These are phyloP conservation scores for Anastatica hierochuntica DNA, from an alignment of 345 rosid genomes.

Conservation along the genomic window DNA sequence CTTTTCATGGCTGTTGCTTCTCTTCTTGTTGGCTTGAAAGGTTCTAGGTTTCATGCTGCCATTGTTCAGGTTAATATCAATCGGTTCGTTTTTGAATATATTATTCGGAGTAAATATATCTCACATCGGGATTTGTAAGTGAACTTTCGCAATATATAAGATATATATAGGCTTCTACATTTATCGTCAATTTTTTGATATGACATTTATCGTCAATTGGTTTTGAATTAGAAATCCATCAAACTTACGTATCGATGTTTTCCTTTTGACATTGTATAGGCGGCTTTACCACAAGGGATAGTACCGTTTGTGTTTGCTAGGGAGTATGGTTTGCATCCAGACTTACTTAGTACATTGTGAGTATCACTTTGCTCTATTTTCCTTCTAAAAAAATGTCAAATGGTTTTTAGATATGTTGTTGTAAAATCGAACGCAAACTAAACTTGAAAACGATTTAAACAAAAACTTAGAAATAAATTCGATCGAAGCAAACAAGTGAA, in stretches of 20 bases:
- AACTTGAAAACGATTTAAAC: too few relatives aligned
- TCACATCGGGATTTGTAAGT: too few relatives aligned
- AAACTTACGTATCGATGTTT: too few relatives aligned
- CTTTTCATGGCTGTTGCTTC: constrained; percentile 47
- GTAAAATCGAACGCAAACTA: not conserved
- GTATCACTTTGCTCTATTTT: not conserved
- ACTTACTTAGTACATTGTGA: constrained; percentile 63
- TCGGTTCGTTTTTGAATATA: not conserved
- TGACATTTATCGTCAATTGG: too few relatives aligned
- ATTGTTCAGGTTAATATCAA: constrained; percentile 47
- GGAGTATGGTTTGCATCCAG: constrained; percentile 69
- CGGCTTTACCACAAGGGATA: constrained; percentile 78
- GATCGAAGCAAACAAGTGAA: too few relatives aligned
- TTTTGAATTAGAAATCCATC: too few relatives aligned
- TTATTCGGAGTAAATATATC: too few relatives aligned
- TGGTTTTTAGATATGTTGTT: not conserved
- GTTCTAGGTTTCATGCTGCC: constrained; percentile 51
- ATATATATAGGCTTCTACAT: too few relatives aligned
- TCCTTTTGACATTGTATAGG: constrained; percentile 28
- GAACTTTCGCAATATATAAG: too few relatives aligned
- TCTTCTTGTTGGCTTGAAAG: constrained; percentile 38
- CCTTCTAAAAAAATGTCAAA: too few relatives aligned
- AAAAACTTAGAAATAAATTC: too few relatives aligned
- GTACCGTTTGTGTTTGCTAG: constrained; percentile 77
- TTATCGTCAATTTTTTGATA: too few relatives aligned